phyloP scores from a whole-genome alignment of 2,329 filamentous ascomycete species.

The Endoconidiophora polonica region DNA sequence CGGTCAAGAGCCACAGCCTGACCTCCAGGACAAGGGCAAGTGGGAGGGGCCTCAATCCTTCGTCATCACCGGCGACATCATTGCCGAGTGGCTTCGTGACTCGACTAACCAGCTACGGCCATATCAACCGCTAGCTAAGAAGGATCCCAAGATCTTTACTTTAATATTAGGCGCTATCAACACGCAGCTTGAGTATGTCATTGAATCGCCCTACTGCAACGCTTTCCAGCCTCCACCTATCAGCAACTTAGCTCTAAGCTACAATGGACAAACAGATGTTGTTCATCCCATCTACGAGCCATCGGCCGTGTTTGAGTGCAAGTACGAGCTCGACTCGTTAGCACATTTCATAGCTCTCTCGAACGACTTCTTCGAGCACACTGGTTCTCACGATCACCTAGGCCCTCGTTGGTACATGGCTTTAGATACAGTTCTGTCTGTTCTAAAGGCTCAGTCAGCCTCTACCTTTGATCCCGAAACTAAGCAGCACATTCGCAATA shows the following conservation, averaged over 20 bases:
- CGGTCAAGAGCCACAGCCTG: conserved; percentile 17
- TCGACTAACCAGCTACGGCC: conserved; percentile 86
- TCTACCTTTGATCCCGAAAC: conserved; percentile 62
- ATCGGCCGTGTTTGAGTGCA: conserved; percentile 84
- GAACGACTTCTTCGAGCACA: conserved; percentile 75
- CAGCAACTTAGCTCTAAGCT: conserved; percentile 51
- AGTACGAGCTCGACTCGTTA: conserved; percentile 93
- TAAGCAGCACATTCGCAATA: conserved; percentile 48
- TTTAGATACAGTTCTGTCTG: conserved; percentile 53
- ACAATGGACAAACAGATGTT: conserved; percentile 65
- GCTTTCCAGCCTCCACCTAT: conserved; percentile 90
- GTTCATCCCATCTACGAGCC: conserved; percentile 83
- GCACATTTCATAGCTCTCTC: conserved; percentile 75
- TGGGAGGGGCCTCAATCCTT: conserved; percentile 85
- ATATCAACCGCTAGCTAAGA: conserved; percentile 71
- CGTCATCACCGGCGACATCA: conserved; percentile 84
- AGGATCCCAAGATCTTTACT: conserved; percentile 59
- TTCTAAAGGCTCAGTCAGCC: conserved; percentile 62
- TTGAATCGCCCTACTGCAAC: conserved; percentile 91
- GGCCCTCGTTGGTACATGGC: conserved; percentile 64
- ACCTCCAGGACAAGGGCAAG: conserved; percentile 34
- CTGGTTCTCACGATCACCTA: conserved; percentile 61
- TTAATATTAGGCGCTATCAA: conserved; percentile 88
- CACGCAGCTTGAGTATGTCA: conserved; percentile 88
- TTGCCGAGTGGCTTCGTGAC: conserved; percentile 82